phyloP scores from a whole-genome alignment of 371 early-diverging fungal genomes.

The Mucor indicus region DNA sequence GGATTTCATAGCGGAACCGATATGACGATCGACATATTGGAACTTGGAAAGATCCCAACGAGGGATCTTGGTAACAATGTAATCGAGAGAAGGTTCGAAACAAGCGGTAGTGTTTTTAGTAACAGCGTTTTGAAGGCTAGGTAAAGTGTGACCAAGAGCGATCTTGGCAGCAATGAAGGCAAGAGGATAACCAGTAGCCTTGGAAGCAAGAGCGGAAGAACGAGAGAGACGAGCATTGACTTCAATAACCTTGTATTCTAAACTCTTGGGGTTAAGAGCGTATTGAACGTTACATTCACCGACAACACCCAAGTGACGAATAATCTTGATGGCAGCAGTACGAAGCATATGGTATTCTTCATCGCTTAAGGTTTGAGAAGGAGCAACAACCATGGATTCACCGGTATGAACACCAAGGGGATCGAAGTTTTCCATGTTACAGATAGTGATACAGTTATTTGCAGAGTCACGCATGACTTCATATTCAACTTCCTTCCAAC shows the following conservation, averaged over 20 bases:
- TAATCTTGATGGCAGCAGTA: constrained; percentile 90
- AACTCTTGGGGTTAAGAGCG: constrained; percentile 82
- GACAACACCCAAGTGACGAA: constrained; percentile 93
- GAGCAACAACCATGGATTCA: constrained; percentile 95
- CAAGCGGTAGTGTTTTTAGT: constrained; percentile 91
- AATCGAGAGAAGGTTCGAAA: constrained; percentile 95
- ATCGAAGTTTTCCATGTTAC: constrained; percentile 99
- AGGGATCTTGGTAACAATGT: constrained; percentile 93
- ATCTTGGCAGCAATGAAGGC: constrained; percentile 96
- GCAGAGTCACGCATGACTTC: constrained; percentile 95
- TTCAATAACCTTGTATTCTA: constrained; percentile 92
- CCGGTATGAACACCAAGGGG: constrained; percentile 95
- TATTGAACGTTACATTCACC: constrained; percentile 98
- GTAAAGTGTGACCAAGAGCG: constrained; percentile 80
- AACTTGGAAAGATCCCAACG: constrained; percentile 96
- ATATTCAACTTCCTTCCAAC: constrained; percentile 98
- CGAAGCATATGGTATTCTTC: constrained; percentile 94
- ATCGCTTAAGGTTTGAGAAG: constrained; percentile 90
- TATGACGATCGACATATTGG: constrained; percentile 76
- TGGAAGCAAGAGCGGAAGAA: constrained; percentile 85
- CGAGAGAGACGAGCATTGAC: constrained; percentile 94
- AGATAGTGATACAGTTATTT: constrained; percentile 96
- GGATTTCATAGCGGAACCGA: constrained; percentile 89
- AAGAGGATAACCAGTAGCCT: constrained; percentile 95
- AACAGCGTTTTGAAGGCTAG: constrained; percentile 85